Evolutionary conservation across 768 basidiomycete species (phyloP), one percentile per base, ranked within the genome.

Genomic region (Leccinum incarnatum): DNA sequence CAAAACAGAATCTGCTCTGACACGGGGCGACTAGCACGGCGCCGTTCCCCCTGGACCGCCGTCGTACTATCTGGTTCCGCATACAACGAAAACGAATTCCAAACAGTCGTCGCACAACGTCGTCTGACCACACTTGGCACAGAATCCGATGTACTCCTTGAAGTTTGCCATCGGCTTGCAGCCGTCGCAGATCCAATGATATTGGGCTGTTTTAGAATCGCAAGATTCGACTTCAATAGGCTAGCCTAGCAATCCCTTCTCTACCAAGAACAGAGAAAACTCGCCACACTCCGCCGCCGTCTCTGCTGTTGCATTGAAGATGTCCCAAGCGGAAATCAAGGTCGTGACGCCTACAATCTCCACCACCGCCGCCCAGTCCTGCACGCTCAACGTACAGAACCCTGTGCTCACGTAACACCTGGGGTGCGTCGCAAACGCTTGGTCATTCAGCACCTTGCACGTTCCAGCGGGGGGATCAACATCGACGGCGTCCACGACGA

Each of bases 281-380:
- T 1, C 54, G 2, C 1, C 56, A 47, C 67, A 69, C 3, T 56
- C 58, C 30, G 0, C 53, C 4, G 27, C 58, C 6, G 65, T 60
- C 56, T 57, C 23, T 0, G 67, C 4, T 1, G 48, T 53, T 25
- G 55, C 59, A 29, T 56, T 67, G 49, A 68, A 58, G 17, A 59
- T 54, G 1, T 58, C 61, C 67, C 62, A 68, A 40, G 21, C 61
- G 40, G 54, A 59, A n/a, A 68, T 55, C 32, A 67, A 14, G 2
- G 60, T 62, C 45, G 5, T 32, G 0, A 67, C 25, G 5, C 52
- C 29, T 50, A 68, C 68, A 21, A 79, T 77, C 36, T 73, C 60
- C 6, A 79, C 53, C 37, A 80, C 70, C 9, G 62, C 73, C 19
- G 54, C 37, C 79, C 78, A 81, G 49, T 77, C 76, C 5, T 57